A percentile compares a stretch with the other conserved stretches of the same genome.
Conservation (phyloP, 2,329 filamentous ascomycete genomes). For the Venturia pyrina region DNA sequence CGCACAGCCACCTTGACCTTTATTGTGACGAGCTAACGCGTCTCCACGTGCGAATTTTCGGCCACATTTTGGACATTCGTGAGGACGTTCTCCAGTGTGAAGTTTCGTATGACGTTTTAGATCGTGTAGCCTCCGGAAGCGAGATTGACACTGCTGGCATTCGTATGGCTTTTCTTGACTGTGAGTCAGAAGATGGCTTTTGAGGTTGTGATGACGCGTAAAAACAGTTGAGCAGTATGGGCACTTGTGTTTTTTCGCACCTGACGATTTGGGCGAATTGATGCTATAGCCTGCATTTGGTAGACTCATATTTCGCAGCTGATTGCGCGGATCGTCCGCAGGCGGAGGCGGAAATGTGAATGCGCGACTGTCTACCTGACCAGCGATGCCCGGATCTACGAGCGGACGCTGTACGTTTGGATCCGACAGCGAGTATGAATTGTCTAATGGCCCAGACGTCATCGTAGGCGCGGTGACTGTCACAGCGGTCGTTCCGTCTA, state of each 20-base stretch:
- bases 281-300: conserved; percentile 46
- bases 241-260: conserved; percentile 84
- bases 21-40: conserved; percentile 87
- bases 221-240: conserved; percentile 96
- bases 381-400: conserved; percentile 16
- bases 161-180: conserved; percentile 97
- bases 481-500: conserved; percentile 36
- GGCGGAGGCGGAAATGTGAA: conserved; percentile 54
- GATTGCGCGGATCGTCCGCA: conserved; percentile 38
- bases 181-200: conserved; percentile 92
- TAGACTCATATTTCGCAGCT: conserved; percentile 49
- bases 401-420: conserved; percentile 15
- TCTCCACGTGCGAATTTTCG: conserved; percentile 92
- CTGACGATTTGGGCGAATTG: conserved; percentile 51
- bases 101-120: conserved; percentile 93
- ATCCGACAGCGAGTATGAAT: conserved; percentile 33
- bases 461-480: conserved; percentile 42
- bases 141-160: conserved; percentile 84
- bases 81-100: conserved; percentile 90
- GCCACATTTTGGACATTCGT: conserved; percentile 90
- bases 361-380: conserved; percentile 39
- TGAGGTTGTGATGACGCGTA: conserved; percentile 92
- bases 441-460: conserved; percentile 28
- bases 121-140: conserved; percentile 88
- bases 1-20: conserved; percentile 90